Conservation (phyloP, 371 early-diverging fungal genomes). For the Apophysomyces elegans region DNA sequence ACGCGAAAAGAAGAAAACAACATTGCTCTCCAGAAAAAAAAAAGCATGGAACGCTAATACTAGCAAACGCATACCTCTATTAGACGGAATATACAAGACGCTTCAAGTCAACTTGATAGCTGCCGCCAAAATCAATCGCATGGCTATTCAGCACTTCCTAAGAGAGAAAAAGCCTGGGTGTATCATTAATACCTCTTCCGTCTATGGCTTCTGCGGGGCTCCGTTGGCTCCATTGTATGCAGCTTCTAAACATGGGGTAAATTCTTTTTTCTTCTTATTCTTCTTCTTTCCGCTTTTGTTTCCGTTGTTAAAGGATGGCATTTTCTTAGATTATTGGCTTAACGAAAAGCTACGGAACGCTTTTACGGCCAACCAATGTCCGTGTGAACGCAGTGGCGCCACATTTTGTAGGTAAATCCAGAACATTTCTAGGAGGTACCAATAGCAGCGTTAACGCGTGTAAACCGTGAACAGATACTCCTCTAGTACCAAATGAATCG, state of each 20-base stretch:
- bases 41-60: background rate
- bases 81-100: constrained; percentile 57
- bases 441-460: background rate
- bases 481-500: constrained; percentile 28
- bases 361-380: constrained; percentile 53
- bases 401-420: constrained; percentile 67
- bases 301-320: too few species aligned
- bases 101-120: constrained; percentile 70
- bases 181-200: constrained; percentile 79
- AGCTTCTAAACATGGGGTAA: constrained; percentile 80
- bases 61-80: background rate
- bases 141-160: constrained; percentile 69
- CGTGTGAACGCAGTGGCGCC: constrained; percentile 83
- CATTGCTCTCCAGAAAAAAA: background rate
- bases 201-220: constrained; percentile 76
- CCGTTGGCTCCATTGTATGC: constrained; percentile 74
- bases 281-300: too few species aligned
- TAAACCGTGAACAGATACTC: constrained; percentile 30
- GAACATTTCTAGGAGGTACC: background rate
- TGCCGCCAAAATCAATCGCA: constrained; percentile 67
- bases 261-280: constrained; percentile 5
- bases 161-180: constrained; percentile 60
- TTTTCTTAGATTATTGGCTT: constrained; percentile 58
- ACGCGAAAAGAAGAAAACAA: background rate
- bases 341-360: constrained; percentile 57